These are phyloP conservation scores for Colletotrichum caudatum DNA, from an alignment of 2,329 filamentous ascomycete genomes.

Conservation along the genomic window DNA sequence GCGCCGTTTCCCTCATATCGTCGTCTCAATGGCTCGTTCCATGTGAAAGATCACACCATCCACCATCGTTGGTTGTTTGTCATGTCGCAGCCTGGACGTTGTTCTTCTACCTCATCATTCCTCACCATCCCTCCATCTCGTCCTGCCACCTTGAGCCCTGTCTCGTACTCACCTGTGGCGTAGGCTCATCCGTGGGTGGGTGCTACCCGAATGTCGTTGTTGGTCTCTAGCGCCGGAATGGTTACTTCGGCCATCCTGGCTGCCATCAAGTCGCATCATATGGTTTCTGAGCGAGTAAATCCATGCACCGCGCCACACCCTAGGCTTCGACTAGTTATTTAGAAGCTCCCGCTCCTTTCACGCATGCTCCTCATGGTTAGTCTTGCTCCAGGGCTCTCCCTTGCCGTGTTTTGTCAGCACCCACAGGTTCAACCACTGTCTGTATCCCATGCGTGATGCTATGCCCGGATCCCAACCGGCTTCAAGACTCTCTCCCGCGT, in stretches of 20 bases:
- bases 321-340: not conserved
- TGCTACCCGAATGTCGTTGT: constrained; percentile 1
- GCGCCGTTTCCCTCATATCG: not conserved
- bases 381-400: not conserved
- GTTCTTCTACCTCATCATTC: not conserved
- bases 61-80: not conserved
- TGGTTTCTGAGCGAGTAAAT: not conserved
- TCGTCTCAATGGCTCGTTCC: not conserved
- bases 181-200: not conserved
- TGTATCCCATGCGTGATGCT: not conserved
- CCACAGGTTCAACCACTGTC: not conserved
- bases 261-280: not conserved
- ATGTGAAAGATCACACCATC: not conserved
- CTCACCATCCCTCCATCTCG: not conserved
- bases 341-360: not conserved
- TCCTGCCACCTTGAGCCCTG: constrained; percentile 13
- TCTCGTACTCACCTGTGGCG: constrained; percentile 15
- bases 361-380: not conserved
- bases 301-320: not conserved
- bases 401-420: constrained; percentile 12
- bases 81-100: not conserved
- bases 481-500: constrained; percentile 6
- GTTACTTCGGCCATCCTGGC: not conserved
- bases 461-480: constrained; percentile 7
- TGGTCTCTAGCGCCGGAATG: constrained; percentile 5